A percentile compares a stretch with the other conserved stretches of the same genome.
Conservation (phyloP, 1,139 yeast species). For the Suhomyces bribrorum region DNA sequence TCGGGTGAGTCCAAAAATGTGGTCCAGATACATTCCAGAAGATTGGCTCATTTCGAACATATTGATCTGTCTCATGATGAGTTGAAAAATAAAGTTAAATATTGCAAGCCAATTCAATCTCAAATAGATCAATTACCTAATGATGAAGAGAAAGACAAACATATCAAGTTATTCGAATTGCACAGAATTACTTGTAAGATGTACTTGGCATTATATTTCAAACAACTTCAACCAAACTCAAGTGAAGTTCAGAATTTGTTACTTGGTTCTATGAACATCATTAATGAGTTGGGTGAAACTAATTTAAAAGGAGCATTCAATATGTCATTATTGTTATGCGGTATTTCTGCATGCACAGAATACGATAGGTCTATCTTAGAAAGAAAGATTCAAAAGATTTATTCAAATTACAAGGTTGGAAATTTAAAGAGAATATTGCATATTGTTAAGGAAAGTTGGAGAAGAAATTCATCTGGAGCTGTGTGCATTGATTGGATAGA, state of each 20-base stretch:
- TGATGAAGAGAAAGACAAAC: conserved; percentile 18
- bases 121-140: conserved; percentile 22
- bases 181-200: conserved; percentile 29
- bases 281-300: conserved; percentile 26
- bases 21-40: conserved; percentile 8
- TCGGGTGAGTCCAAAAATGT: conserved; percentile 8
- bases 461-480: conserved; percentile 27
- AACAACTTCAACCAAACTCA: conserved; percentile 27
- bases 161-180: conserved; percentile 30
- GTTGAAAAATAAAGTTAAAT: conserved; percentile 20
- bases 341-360: conserved; percentile 30
- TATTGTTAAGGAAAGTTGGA: conserved; percentile 33
- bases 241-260: conserved; percentile 33
- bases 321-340: conserved; percentile 36
- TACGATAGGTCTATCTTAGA: conserved; percentile 28
- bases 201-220: conserved; percentile 29
- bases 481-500: conserved; percentile 37
- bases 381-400: conserved; percentile 20
- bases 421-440: conserved; percentile 30
- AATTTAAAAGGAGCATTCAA: conserved; percentile 29
- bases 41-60: conserved; percentile 20
- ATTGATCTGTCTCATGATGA: conserved; percentile 18
- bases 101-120: conserved; percentile 25
- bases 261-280: conserved; percentile 21
- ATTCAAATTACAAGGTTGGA: conserved; percentile 27